Percentiles rank a stretch among this genome's conserved stretches.
Evolutionary conservation across 495 filamentous ascomycete genomes (phyloP).

Genomic region (Endocarpon pusillum): DNA sequence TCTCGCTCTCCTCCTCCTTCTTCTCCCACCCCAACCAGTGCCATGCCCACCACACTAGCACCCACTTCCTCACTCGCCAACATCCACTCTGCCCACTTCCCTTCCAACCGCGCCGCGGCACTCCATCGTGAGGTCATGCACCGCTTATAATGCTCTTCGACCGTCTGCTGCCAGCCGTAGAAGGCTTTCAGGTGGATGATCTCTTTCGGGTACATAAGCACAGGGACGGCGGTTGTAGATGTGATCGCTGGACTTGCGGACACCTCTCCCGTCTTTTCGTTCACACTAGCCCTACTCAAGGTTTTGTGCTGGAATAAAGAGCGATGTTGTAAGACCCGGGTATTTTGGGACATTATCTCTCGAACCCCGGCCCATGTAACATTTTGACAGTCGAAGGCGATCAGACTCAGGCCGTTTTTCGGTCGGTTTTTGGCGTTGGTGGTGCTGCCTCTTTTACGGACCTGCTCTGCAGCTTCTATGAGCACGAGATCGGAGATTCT

Average conservation of each 20-base stretch:
- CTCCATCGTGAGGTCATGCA: slow-evolving; percentile 57
- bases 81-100: slow-evolving; percentile 93
- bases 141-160: slow-evolving; percentile 77
- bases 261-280: slow-evolving; percentile 10
- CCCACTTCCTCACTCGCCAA: slow-evolving; percentile 75
- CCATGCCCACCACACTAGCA: slow-evolving; percentile 43
- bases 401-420: slow-evolving; percentile 50
- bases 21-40: slow-evolving; percentile 37
- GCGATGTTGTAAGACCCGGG: slow-evolving; percentile 24
- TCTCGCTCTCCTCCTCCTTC: slow-evolving; percentile 55
- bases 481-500: slow-evolving; percentile 76
- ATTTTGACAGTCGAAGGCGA: slow-evolving; percentile 76
- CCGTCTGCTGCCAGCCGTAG: slow-evolving; percentile 87
- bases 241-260: slow-evolving; percentile 15
- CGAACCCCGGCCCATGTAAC: slow-evolving; percentile 88
- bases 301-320: no score
- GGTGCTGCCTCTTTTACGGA: slow-evolving; percentile 45
- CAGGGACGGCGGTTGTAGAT: slow-evolving; percentile 12
- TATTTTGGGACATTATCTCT: slow-evolving; percentile 71
- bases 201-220: slow-evolving; percentile 41
- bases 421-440: slow-evolving; percentile 25
- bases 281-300: slow-evolving; percentile 3
- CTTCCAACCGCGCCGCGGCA: slow-evolving; percentile 56
- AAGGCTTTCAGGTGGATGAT: slow-evolving; percentile 82
- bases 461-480: slow-evolving; percentile 62